phyloP scores from a whole-genome alignment of 768 basidiomycete species.

The Pilatotrama ljubarskyi region DNA sequence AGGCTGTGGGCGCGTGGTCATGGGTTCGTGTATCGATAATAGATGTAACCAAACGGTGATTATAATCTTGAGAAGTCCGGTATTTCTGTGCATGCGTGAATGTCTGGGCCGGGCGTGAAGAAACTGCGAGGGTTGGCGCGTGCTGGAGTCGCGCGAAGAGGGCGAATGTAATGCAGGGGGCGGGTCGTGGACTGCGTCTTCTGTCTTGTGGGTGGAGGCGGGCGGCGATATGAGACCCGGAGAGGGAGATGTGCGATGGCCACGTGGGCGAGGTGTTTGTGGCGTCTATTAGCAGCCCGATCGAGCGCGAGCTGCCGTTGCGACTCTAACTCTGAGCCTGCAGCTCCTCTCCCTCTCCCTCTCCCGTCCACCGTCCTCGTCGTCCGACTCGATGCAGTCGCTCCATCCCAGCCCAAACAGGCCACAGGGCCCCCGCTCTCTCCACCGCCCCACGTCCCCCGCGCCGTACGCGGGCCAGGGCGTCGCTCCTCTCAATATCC shows the following conservation, averaged over 20 bases:
- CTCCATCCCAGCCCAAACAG: constrained; percentile 34
- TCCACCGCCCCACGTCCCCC: constrained; percentile 45
- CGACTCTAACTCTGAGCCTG: not conserved
- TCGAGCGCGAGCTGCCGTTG: constrained; percentile 14
- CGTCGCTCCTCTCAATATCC: constrained; percentile 42
- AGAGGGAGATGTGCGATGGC: not conserved
- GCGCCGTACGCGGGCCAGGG: constrained; percentile 34
- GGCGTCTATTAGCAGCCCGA: constrained; percentile 12
- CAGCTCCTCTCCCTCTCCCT: constrained; percentile 1
- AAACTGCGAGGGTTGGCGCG: not conserved
- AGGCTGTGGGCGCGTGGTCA: not conserved
- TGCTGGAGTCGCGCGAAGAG: not conserved
- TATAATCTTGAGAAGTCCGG: constrained; percentile 1
- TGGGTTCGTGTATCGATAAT: constrained; percentile 8
- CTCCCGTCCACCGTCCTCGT: constrained; percentile 18
- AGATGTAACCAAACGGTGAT: not conserved
- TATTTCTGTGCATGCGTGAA: not conserved
- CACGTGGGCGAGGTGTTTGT: constrained; percentile 19
- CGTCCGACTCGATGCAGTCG: constrained; percentile 29
- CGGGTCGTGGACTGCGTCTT: not conserved
- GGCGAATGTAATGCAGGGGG: not conserved
- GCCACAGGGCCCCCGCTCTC: constrained; percentile 53
- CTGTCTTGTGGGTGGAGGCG: not conserved
- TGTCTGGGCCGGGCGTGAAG: not conserved
- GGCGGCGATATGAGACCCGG: constrained; percentile 18